A percentile compares a stretch with the other conserved stretches of the same genome.
Conservation (phyloP, 225 moss, liverwort and hornwort genomes). For the Asterella californica region DNA sequence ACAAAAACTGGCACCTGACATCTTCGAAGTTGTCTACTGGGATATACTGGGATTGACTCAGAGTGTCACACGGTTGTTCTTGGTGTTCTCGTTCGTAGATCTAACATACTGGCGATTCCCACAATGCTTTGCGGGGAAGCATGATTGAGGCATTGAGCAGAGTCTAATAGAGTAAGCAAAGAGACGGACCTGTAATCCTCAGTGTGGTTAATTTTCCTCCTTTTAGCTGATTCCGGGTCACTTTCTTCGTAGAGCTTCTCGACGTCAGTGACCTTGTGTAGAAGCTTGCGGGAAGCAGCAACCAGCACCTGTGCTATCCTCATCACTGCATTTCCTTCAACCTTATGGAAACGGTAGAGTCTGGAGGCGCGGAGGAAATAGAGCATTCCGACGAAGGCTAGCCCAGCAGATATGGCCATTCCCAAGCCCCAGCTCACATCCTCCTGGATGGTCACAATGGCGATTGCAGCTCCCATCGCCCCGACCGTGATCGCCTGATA, state of each 20-base stretch:
- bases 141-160: background rate
- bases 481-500: constrained; percentile 69
- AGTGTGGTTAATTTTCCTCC: constrained; percentile 28
- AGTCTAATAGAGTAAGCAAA: background rate
- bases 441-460: constrained; percentile 73
- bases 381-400: constrained; percentile 51
- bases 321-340: constrained; percentile 23
- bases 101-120: too few species aligned
- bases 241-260: constrained; percentile 20
- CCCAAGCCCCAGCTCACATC: constrained; percentile 76
- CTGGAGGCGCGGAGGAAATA: constrained; percentile 58
- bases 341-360: constrained; percentile 51
- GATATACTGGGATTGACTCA: too few species aligned
- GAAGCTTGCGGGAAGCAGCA: constrained; percentile 24
- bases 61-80: too few species aligned
- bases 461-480: constrained; percentile 53
- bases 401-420: constrained; percentile 55
- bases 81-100: too few species aligned
- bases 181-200: constrained; percentile 16
- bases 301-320: constrained; percentile 37
- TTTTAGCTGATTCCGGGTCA: constrained; percentile 15
- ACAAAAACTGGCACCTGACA: too few species aligned
- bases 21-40: too few species aligned
- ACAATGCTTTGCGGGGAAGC: background rate
- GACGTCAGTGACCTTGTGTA: background rate